Evolutionary conservation across 768 basidiomycete genomes (phyloP).

Genomic region (Tylopilus sp.): DNA sequence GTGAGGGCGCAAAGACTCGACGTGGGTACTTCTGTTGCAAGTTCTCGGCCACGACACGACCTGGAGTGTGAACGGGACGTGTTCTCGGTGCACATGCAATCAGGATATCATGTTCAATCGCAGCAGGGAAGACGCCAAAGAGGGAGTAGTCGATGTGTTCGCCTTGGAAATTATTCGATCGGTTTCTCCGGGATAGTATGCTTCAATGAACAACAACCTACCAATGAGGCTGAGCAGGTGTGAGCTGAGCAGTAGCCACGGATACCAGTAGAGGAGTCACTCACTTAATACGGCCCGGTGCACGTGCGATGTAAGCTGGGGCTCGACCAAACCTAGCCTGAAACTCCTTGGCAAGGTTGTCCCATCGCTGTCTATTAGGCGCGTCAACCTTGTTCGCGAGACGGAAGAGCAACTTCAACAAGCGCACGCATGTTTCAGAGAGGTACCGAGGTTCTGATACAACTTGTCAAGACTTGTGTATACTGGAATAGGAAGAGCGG

Average conservation of each 20-base stretch:
- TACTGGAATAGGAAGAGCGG: slow-evolving; percentile 57
- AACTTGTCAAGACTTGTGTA: slow-evolving; percentile 56
- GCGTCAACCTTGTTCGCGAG: not conserved
- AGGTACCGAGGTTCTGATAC: slow-evolving; percentile 50
- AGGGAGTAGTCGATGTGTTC: slow-evolving; percentile 85
- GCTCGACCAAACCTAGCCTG: slow-evolving; percentile 58
- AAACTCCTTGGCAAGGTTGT: slow-evolving; percentile 59
- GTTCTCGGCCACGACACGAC: slow-evolving; percentile 63
- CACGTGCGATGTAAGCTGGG: slow-evolving; percentile 68
- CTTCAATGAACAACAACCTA: slow-evolving; percentile 6
- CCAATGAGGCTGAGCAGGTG: slow-evolving; percentile 33
- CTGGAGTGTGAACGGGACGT: slow-evolving; percentile 35
- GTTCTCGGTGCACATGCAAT: slow-evolving; percentile 63
- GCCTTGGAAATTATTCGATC: slow-evolving; percentile 40
- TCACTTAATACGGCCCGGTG: slow-evolving; percentile 81
- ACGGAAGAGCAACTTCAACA: not conserved
- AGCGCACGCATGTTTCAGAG: slow-evolving; percentile 48
- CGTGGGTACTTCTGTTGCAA: slow-evolving; percentile 55
- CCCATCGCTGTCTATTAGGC: slow-evolving; percentile 48
- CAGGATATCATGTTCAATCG: slow-evolving; percentile 79
- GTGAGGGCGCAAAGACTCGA: slow-evolving; percentile 55
- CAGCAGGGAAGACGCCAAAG: slow-evolving; percentile 83
- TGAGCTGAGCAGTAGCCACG: not conserved
- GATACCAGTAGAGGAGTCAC: slow-evolving; percentile 4
- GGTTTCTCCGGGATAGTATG: not conserved